Percentiles rank a stretch among this genome's conserved stretches.
These are phyloP conservation scores for Haberlea rhodopensis DNA, from an alignment of 257 asterid species.

Conservation along the genomic window DNA sequence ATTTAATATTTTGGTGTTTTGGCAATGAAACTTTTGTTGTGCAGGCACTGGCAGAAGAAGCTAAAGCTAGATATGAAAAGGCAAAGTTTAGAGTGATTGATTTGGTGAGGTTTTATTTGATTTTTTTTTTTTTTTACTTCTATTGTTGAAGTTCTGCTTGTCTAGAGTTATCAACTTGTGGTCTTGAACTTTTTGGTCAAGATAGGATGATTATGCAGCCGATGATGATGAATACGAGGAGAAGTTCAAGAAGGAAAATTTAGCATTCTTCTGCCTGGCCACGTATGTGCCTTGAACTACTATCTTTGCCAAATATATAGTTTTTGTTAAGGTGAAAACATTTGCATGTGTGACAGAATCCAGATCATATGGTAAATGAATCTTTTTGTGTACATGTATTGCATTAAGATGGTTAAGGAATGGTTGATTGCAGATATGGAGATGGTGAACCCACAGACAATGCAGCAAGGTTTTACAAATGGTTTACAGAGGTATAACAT, in stretches of 20 bases:
- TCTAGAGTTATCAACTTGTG: neutral
- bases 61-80: constrained; percentile 87
- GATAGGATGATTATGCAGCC: constrained; percentile 94
- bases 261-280: constrained; percentile 86
- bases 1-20: constrained; percentile 10
- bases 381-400: constrained; percentile 17
- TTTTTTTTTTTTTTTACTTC: neutral
- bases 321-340: constrained; percentile 17
- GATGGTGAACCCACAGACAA: constrained; percentile 99
- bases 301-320: neutral
- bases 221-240: constrained; percentile 93
- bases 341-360: constrained; percentile 6
- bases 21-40: constrained; percentile 25
- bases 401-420: constrained; percentile 43
- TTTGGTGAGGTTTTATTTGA: constrained; percentile 48
- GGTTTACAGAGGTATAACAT: constrained; percentile 81
- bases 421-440: constrained; percentile 80
- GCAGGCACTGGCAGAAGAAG: constrained; percentile 94
- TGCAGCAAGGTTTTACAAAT: constrained; percentile 93
- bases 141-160: constrained; percentile 10
- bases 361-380: constrained; percentile 20
- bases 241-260: constrained; percentile 76
- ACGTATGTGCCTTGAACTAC: constrained; percentile 58
- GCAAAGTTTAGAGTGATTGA: constrained; percentile 70
- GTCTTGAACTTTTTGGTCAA: constrained; percentile 19